phyloP scores from a whole-genome alignment of 169 alveolate species.

The Fabrea salina region DNA sequence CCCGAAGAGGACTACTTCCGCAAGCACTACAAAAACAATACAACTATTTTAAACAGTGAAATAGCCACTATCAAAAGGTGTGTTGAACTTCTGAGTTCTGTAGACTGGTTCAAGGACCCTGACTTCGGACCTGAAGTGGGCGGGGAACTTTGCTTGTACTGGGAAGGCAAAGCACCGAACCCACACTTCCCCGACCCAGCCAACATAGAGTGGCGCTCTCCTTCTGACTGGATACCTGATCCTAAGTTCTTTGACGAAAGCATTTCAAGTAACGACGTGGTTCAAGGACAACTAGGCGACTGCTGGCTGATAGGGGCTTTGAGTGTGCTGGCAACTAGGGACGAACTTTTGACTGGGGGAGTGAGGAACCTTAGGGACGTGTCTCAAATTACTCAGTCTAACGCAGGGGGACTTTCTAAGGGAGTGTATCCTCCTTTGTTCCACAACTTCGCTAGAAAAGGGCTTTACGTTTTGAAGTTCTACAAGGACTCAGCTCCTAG shows the following conservation, averaged over 20 bases:
- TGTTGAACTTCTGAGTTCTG: not conserved
- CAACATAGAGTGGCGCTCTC: slow-evolving; percentile 58
- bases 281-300: slow-evolving; percentile 42
- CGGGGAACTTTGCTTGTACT: slow-evolving; percentile 49
- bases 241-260: slow-evolving; percentile 1
- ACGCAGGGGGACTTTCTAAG: slow-evolving; percentile 36
- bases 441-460: slow-evolving; percentile 68
- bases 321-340: slow-evolving; percentile 73
- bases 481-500: slow-evolving; percentile 80
- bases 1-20: not conserved
- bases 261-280: not conserved
- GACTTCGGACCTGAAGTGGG: slow-evolving; percentile 74
- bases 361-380: slow-evolving; percentile 48
- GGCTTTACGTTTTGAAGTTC: slow-evolving; percentile 79
- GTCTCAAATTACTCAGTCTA: slow-evolving; percentile 49
- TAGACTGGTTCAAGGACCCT: slow-evolving; percentile 33
- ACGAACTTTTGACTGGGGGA: slow-evolving; percentile 76
- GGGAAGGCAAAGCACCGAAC: slow-evolving; percentile 50
- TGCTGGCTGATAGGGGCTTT: slow-evolving; percentile 37
- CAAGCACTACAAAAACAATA: not conserved
- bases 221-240: slow-evolving; percentile 41
- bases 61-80: slow-evolving; percentile 24
- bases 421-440: slow-evolving; percentile 89
- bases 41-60: slow-evolving; percentile 22
- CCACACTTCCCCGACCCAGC: slow-evolving; percentile 58